phyloP scores from a whole-genome alignment of 2,329 filamentous ascomycete species.

The Penicillium sp. region DNA sequence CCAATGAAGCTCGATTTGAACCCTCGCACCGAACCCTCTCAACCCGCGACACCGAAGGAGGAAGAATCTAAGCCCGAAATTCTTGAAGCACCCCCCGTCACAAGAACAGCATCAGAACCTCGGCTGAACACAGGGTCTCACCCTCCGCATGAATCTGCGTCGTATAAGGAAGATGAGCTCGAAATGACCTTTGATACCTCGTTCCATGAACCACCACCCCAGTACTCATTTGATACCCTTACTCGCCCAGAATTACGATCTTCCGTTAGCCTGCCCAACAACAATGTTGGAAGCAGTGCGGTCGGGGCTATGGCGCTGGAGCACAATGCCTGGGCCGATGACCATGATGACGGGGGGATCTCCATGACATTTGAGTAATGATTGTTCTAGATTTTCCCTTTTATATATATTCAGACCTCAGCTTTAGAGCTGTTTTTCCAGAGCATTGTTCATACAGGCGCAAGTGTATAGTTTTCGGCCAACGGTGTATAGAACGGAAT shows the following conservation, averaged over 20 bases:
- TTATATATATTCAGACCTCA: not conserved
- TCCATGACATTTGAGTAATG: conserved; percentile 76
- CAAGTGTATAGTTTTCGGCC: conserved; percentile 9
- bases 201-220: conserved; percentile 47
- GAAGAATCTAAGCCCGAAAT: conserved; percentile 35
- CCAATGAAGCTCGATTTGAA: conserved; percentile 77
- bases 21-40: conserved; percentile 17
- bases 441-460: not conserved
- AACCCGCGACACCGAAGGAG: conserved; percentile 27
- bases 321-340: conserved; percentile 70
- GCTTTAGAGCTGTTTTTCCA: not conserved
- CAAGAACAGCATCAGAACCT: conserved; percentile 22
- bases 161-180: conserved; percentile 40
- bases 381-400: not conserved
- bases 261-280: conserved; percentile 32
- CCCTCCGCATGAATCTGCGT: conserved; percentile 7
- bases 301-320: conserved; percentile 36
- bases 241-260: conserved; percentile 32
- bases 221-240: conserved; percentile 6
- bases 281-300: not conserved
- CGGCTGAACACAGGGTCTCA: conserved; percentile 8
- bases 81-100: conserved; percentile 7
- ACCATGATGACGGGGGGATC: conserved; percentile 76
- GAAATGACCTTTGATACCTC: conserved; percentile 73
- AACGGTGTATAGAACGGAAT: conserved; percentile 8